Evolutionary conservation across 176 grass and related monocot species (phyloP), one percentile per base, ranked within the genome.

Genomic region (Avena eriantha): DNA sequence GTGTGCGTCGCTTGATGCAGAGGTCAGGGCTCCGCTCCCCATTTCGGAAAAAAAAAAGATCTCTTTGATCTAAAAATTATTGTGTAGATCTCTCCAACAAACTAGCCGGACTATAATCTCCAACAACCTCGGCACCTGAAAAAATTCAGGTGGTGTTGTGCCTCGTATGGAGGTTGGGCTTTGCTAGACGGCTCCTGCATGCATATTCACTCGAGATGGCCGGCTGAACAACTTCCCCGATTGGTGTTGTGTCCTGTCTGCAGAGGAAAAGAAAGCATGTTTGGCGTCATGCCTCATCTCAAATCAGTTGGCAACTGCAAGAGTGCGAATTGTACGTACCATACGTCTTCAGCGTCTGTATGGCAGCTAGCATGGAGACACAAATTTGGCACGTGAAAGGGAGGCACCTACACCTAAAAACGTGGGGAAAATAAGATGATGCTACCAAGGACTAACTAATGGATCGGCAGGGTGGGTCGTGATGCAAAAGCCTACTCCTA

Each of bases 221-320:
- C 73, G 26, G 73, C 74, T 36, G 24, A 80, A 63, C 8, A 63
- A 26, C 36, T 63, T 63, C n/a, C 36, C 77, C 22, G 13, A 26
- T 63, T 17, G 14, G 57, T 26, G 14, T 4, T 18, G 8, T 63
- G 57, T 26, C 57, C 46, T 80, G 56, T 29, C 26, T 63, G 36
- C 36, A 16, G 24, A 80, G n/a, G 57, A 18, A 80, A 63, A n/a
- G 56, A 80, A 80, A 80, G 77, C 36, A 45, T 80, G 77, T n/a
- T 80, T 80, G 77, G 21, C 13, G 36, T 36, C 17, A 80, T 64
- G 57, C 78, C 41, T 61, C 78, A 1, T 64, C 14, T 69, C 26
- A 55, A 55, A 35, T 77, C 49, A 12, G 74, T 55, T 77, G 16
- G 74, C 55, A 54, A 77, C 74, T 1, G 74, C 74, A 77, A 55